A percentile compares a stretch with the other conserved stretches of the same genome.
Conservation (phyloP, 73 alveolate genomes). For the Paramecium primaurelia region DNA sequence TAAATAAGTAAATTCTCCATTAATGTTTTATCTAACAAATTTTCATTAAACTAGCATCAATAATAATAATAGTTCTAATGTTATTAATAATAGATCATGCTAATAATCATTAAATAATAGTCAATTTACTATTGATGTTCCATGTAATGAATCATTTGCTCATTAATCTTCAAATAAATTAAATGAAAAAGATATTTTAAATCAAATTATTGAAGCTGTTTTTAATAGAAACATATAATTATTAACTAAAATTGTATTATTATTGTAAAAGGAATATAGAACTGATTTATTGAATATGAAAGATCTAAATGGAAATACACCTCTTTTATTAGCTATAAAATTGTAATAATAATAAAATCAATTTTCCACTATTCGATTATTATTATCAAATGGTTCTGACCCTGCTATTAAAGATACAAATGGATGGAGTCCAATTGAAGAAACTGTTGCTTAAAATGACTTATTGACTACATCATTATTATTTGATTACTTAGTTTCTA, state of each 20-base stretch:
- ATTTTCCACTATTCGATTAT: conserved; percentile 45
- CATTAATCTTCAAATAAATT: neutral
- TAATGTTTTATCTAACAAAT: neutral
- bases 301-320: conserved; percentile 82
- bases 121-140: conserved; percentile 35
- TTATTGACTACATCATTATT: conserved; percentile 69
- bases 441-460: conserved; percentile 74
- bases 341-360: conserved; percentile 62
- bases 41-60: neutral
- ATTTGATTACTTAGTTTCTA: conserved; percentile 69
- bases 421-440: conserved; percentile 89
- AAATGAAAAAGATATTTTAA: neutral
- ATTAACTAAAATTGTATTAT: neutral
- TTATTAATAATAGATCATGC: neutral
- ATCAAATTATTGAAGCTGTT: neutral
- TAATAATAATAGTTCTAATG: neutral
- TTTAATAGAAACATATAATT: neutral
- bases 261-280: conserved; percentile 47
- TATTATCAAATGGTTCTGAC: conserved; percentile 66
- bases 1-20: conserved; percentile 1
- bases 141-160: neutral
- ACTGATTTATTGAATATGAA: conserved; percentile 51
- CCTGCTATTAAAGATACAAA: conserved; percentile 69
- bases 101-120: neutral
- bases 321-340: conserved; percentile 77